A percentile compares a stretch with the other conserved stretches of the same genome.
Conservation (phyloP, 148 eudicot genomes). For the Cornus kousa region DNA sequence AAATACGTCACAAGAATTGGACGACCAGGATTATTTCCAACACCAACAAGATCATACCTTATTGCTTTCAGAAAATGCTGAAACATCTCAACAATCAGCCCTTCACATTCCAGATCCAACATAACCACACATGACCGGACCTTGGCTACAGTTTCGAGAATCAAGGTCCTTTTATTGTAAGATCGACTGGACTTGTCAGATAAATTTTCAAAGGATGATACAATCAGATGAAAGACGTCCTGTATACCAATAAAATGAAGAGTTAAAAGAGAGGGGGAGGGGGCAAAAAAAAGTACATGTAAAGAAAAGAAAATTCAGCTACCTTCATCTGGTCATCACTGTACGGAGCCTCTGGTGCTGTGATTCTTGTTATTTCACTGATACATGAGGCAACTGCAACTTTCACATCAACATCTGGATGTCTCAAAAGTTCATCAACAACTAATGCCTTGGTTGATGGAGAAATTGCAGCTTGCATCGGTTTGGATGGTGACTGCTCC, state of each 20-base stretch:
- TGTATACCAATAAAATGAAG: slow-evolving; percentile 19
- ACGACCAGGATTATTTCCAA: not conserved
- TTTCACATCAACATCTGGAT: slow-evolving; percentile 68
- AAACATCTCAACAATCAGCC: slow-evolving; percentile 77
- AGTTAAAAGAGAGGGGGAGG: slow-evolving; percentile 2
- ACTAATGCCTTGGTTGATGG: slow-evolving; percentile 72
- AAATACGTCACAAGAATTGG: not conserved
- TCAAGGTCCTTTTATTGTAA: slow-evolving; percentile 52
- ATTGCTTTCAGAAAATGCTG: slow-evolving; percentile 65
- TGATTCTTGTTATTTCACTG: slow-evolving; percentile 95
- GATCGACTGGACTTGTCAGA: slow-evolving; percentile 65
- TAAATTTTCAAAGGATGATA: slow-evolving; percentile 76
- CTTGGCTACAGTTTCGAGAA: slow-evolving; percentile 90
- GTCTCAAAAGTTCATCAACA: slow-evolving; percentile 47
- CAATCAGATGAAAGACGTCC: slow-evolving; percentile 88
- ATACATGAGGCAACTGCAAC: slow-evolving; percentile 93
- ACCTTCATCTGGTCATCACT: slow-evolving; percentile 94
- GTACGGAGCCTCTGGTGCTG: slow-evolving; percentile 97
- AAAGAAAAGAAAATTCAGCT: not conserved
- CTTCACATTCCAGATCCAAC: slow-evolving; percentile 94
- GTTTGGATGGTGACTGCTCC: slow-evolving; percentile 82
- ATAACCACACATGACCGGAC: slow-evolving; percentile 97
- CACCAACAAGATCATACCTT: slow-evolving; percentile 40
- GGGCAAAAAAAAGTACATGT: not conserved
- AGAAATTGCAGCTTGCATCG: slow-evolving; percentile 71